A percentile compares a stretch with the other conserved stretches of the same genome.
These are phyloP conservation scores for Geotrichum australiense DNA, from an alignment of 1,139 yeast genomes.

Conservation along the genomic window DNA sequence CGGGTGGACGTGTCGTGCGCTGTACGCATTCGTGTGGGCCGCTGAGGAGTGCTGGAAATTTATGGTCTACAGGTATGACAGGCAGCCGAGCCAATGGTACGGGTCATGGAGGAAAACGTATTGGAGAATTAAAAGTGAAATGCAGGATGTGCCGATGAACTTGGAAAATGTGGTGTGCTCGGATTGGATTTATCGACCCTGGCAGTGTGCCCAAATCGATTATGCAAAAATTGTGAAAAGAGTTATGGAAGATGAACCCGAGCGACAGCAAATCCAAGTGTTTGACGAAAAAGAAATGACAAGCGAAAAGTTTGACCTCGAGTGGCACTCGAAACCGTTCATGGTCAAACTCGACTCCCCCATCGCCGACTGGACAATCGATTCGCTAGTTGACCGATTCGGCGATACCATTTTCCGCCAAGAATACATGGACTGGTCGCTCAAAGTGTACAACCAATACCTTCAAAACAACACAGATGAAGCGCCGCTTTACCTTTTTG, in stretches of 20 bases:
- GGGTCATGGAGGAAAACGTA: slow-evolving; percentile 76
- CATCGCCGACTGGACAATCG: slow-evolving; percentile 55
- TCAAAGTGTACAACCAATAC: slow-evolving; percentile 55
- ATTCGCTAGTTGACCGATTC: slow-evolving; percentile 44
- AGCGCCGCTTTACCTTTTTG: slow-evolving; percentile 77
- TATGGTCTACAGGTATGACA: slow-evolving; percentile 34
- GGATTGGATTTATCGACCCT: slow-evolving; percentile 70
- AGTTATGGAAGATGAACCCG: slow-evolving; percentile 23
- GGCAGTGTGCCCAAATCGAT: slow-evolving; percentile 66
- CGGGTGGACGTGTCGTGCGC: slow-evolving; percentile 54
- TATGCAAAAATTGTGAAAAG: slow-evolving; percentile 33
- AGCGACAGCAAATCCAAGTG: slow-evolving; percentile 19
- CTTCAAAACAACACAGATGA: slow-evolving; percentile 62
- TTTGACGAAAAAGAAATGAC: slow-evolving; percentile 35
- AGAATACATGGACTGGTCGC: slow-evolving; percentile 78
- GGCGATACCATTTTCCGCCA: slow-evolving; percentile 64
- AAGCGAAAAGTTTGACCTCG: slow-evolving; percentile 40
- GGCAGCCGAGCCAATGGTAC: slow-evolving; percentile 42
- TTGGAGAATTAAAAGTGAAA: slow-evolving; percentile 29
- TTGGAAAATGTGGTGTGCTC: slow-evolving; percentile 41
- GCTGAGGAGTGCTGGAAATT: slow-evolving; percentile 71
- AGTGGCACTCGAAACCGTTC: slow-evolving; percentile 56
- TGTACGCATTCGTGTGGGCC: slow-evolving; percentile 57
- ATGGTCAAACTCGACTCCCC: slow-evolving; percentile 41
- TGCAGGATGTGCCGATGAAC: slow-evolving; percentile 14